phyloP scores from a whole-genome alignment of 2,329 filamentous ascomycete species.

The Penicillium sp. region DNA sequence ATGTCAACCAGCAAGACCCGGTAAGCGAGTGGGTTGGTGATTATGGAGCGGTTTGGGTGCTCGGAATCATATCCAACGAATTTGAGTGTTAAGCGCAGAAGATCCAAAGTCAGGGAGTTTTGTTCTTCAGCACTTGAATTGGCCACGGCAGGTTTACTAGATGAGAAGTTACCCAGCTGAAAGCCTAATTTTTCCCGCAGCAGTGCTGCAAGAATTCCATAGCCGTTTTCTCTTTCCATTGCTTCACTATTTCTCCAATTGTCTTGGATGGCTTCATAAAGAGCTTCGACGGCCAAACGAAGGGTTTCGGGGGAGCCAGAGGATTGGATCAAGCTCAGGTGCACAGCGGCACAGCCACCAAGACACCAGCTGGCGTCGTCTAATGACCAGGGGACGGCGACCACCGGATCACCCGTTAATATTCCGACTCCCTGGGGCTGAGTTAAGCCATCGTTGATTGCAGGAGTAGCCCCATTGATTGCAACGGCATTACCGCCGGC shows the following conservation, averaged over 20 bases:
- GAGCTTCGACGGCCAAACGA: slow-evolving; percentile 74
- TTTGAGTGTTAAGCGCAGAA: slow-evolving; percentile 74
- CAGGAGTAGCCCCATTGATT: slow-evolving; percentile 84
- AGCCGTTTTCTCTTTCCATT: slow-evolving; percentile 95
- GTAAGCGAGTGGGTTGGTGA: slow-evolving; percentile 94
- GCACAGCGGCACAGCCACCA: slow-evolving; percentile 84
- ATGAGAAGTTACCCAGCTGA: slow-evolving; percentile 28
- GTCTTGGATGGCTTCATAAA: slow-evolving; percentile 81
- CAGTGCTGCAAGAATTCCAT: slow-evolving; percentile 81
- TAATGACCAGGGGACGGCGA: slow-evolving; percentile 77
- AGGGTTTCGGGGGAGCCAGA: slow-evolving; percentile 70
- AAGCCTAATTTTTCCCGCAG: slow-evolving; percentile 73
- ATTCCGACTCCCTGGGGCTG: slow-evolving; percentile 78
- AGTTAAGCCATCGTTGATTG: slow-evolving; percentile 84
- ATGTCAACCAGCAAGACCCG: slow-evolving; percentile 88
- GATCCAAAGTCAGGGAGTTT: slow-evolving; percentile 55
- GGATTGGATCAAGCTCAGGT: slow-evolving; percentile 79
- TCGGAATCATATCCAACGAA: slow-evolving; percentile 87
- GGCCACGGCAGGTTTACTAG: slow-evolving; percentile 47
- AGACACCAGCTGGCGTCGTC: slow-evolving; percentile 93
- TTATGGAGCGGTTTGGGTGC: slow-evolving; percentile 83
- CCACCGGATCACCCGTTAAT: slow-evolving; percentile 78
- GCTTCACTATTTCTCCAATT: slow-evolving; percentile 98
- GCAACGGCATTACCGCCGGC: slow-evolving; percentile 76
- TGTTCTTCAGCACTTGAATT: slow-evolving; percentile 47